Evolutionary conservation across 176 grass and related monocot species (phyloP).

Genomic region (Leersia perrieri): DNA sequence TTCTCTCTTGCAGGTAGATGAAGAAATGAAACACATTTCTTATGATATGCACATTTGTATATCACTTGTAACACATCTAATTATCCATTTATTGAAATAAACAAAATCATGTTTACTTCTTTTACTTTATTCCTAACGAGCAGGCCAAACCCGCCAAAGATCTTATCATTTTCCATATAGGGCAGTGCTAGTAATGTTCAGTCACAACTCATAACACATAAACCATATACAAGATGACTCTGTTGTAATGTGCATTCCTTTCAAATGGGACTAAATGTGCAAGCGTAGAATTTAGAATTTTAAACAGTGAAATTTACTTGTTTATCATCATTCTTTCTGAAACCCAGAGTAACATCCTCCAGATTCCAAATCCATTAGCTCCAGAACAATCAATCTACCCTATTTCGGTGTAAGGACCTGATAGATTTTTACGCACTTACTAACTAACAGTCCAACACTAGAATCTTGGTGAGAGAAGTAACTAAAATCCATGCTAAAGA

Average conservation of each 20-base stretch:
- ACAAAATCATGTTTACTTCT: background rate
- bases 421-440: background rate
- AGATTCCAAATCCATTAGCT: background rate
- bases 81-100: background rate
- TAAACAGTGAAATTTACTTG: background rate
- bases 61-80: background rate
- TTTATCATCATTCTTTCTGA: background rate
- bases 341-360: slow-evolving; percentile 11
- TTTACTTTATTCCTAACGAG: background rate
- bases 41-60: background rate
- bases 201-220: background rate
- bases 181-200: background rate
- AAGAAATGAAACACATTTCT: background rate
- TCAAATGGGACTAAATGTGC: background rate
- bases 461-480: background rate
- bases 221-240: background rate
- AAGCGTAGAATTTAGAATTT: background rate
- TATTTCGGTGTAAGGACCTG: background rate
- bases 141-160: background rate
- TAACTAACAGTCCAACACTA: background rate
- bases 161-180: background rate
- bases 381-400: background rate
- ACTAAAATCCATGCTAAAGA: background rate
- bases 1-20: background rate
- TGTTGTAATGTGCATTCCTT: background rate